These are phyloP conservation scores for Plasmodium gonderi DNA, from an alignment of 169 alveolate species.

Conservation along the genomic window DNA sequence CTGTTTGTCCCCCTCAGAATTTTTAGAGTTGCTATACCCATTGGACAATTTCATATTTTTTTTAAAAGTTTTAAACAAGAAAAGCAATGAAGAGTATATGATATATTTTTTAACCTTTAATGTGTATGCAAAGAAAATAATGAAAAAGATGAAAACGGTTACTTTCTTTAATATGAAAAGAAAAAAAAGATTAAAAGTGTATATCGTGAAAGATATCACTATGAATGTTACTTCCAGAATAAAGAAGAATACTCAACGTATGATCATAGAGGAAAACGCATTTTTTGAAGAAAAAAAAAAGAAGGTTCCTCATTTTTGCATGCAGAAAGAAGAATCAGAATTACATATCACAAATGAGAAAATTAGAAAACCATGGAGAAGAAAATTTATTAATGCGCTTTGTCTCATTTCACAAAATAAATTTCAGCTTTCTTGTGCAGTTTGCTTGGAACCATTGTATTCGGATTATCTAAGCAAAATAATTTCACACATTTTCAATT, in stretches of 20 bases:
- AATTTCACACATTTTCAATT: slow-evolving; percentile 35
- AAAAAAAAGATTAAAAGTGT: slow-evolving; percentile 39
- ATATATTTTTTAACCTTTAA: slow-evolving; percentile 51
- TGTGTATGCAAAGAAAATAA: slow-evolving; percentile 31
- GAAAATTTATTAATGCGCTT: slow-evolving; percentile 36
- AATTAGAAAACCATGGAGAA: not conserved
- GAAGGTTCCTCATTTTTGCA: not conserved
- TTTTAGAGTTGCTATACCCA: slow-evolving; percentile 48
- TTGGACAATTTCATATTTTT: slow-evolving; percentile 57
- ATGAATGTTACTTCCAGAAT: slow-evolving; percentile 30
- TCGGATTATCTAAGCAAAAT: slow-evolving; percentile 40
- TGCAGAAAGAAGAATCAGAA: not conserved
- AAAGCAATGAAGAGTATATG: slow-evolving; percentile 56
- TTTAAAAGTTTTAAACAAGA: slow-evolving; percentile 60
- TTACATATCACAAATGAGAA: not conserved
- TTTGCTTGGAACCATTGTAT: slow-evolving; percentile 55
- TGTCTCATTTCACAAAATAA: slow-evolving; percentile 58
- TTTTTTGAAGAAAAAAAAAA: not conserved
- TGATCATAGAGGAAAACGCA: not conserved
- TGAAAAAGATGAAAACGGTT: slow-evolving; percentile 11
- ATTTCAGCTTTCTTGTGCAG: slow-evolving; percentile 59
- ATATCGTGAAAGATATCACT: slow-evolving; percentile 50
- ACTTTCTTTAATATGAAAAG: slow-evolving; percentile 55
- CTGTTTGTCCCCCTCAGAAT: slow-evolving; percentile 61
- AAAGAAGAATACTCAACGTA: slow-evolving; percentile 8